Base-by-base conservation (phyloP, 2,329 filamentous ascomycete genomes). In the Pseudopithomyces chartarum region DNA sequence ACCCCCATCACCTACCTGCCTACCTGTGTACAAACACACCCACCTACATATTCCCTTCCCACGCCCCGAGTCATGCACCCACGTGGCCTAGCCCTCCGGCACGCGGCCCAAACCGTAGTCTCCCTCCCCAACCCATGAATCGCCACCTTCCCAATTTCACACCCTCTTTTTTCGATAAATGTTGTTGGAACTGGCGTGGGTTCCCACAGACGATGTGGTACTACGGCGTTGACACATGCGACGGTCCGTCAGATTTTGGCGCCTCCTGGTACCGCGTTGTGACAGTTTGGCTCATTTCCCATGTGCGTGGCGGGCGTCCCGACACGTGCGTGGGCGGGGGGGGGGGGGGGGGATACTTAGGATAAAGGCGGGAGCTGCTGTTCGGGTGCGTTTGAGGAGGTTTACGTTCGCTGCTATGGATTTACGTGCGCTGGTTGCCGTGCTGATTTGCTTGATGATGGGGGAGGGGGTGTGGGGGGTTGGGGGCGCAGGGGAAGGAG, bases 381-480 rank as follows among this genome's bases (percentile, higher is more conserved):
- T n/a, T n/a, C n/a, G n/a, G n/a, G n/a, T n/a, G n/a, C 26, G 26
- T 29, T 29, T 29, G 26, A 8, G 5, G 5, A 29, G 26, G 26
- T 29, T 29, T 8, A 11, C n/a, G 19, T 34, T 34, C 29, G 26
- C 20, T 15, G 36, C 20, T 19, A 48, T 48, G 45, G 32, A 19
- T 38, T n/a, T 36, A 5, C 45, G 45, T 48, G 45, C 19, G 45
- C 33, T 48, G 45, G 45, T 48, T 15, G n/a, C 22, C 45, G 45
- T 32, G 15, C 22, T 38, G 17, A 5, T 48, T 15, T 48, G 45
- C 19, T 8, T 48, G 22, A 2, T 48, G 33, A 48, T 26, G 33
- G n/a, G 36, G 29, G 33, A 19, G 19, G 22, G 19, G 32, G 45
- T 48, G 10, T 10, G 19, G 23, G 45, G 32, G 10, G 22, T 38